Conservation (phyloP, 768 basidiomycete species). For the Candolleomyces aberdarensis region DNA sequence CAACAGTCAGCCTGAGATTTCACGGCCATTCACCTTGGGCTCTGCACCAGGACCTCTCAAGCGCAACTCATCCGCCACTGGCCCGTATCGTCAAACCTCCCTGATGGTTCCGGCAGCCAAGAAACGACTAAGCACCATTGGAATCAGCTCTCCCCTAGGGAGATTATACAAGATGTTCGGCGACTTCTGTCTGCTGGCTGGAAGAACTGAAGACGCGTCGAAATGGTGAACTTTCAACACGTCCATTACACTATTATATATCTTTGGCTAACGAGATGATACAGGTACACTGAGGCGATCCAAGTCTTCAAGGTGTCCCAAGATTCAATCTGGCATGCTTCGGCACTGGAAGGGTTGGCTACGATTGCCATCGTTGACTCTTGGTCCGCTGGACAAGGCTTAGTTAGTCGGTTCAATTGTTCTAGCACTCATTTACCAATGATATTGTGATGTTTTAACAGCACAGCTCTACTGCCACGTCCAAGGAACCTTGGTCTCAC, state of each 20-base stretch:
- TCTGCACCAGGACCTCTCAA: conserved; percentile 40
- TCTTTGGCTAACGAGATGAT: conserved; percentile 14
- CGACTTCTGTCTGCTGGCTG: conserved; percentile 85
- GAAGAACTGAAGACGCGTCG: conserved; percentile 78
- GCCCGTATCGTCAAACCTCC: conserved; percentile 51
- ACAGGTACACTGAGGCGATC: conserved; percentile 85
- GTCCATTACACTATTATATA: conserved; percentile 4
- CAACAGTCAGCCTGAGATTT: conserved; percentile 57
- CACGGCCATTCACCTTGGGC: conserved; percentile 30
- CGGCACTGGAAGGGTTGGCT: conserved; percentile 81
- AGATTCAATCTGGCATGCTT: conserved; percentile 88
- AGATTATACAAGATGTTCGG: conserved; percentile 85
- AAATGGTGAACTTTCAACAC: conserved; percentile 55
- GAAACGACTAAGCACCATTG: conserved; percentile 62
- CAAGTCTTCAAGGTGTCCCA: conserved; percentile 68
- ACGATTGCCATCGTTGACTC: conserved; percentile 78
- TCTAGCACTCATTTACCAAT: not conserved
- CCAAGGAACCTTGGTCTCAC: conserved; percentile 74
- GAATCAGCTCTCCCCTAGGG: conserved; percentile 76
- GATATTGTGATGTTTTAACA: conserved; percentile 23
- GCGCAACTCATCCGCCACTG: conserved; percentile 52
- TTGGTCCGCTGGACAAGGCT: conserved; percentile 73
- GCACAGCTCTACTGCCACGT: conserved; percentile 51
- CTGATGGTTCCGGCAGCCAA: conserved; percentile 45
- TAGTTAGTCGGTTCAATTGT: conserved; percentile 45